phyloP scores from a whole-genome alignment of 371 early-diverging fungal genomes.

The Fennellomyces sp. region DNA sequence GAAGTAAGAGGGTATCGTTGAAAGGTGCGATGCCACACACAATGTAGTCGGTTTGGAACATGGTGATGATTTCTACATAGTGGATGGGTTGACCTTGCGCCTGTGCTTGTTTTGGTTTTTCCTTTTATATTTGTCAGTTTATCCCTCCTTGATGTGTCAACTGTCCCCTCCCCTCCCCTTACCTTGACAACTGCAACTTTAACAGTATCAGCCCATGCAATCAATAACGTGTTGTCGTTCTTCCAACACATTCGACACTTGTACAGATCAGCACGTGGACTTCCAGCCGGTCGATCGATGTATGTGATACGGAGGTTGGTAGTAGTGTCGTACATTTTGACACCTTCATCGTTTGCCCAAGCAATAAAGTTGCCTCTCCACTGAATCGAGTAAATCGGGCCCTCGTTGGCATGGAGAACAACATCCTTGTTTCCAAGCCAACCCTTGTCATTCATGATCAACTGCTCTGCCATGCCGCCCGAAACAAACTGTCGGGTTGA shows the following conservation, averaged over 20 bases:
- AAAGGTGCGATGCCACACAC: conserved; percentile 89
- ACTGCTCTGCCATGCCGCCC: conserved; percentile 90
- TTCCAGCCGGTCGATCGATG: conserved; percentile 77
- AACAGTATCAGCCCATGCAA: conserved; percentile 95
- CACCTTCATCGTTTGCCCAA: conserved; percentile 92
- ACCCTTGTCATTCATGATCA: conserved; percentile 81
- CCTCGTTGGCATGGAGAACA: conserved; percentile 83
- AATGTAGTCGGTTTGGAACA: conserved; percentile 88
- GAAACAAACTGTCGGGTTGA: conserved; percentile 80
- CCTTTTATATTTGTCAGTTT: conserved; percentile 21
- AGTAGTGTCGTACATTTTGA: conserved; percentile 80
- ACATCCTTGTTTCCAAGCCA: conserved; percentile 70
- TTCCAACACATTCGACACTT: conserved; percentile 89
- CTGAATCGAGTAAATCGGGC: conserved; percentile 82
- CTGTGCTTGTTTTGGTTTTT: conserved; percentile 44
- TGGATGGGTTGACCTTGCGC: conserved; percentile 55
- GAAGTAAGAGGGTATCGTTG: conserved; percentile 71
- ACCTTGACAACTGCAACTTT: conserved; percentile 81
- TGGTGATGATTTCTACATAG: conserved; percentile 78
- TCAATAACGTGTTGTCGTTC: conserved; percentile 69
- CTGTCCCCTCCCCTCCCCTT: conserved; percentile 14
- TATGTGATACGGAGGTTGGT: conserved; percentile 79
- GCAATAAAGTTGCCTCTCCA: conserved; percentile 89
- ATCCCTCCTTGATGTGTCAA: background rate
- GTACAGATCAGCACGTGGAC: conserved; percentile 88